Base-by-base conservation (phyloP, 768 basidiomycete genomes). In the Serendipita sp. region DNA sequence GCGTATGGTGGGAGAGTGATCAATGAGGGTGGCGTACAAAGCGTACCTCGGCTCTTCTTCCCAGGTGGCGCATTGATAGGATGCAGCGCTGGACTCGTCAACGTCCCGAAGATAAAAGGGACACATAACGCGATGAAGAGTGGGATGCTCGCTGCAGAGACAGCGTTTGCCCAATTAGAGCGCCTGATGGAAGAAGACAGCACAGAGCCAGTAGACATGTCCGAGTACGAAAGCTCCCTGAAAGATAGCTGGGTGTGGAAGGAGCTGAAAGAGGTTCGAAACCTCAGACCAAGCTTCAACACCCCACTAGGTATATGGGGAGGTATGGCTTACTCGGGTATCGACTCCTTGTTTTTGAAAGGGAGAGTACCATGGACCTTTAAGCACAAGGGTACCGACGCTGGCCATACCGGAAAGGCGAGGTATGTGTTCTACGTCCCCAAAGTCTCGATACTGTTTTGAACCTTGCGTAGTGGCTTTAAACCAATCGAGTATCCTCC, bases 111-210 rank as follows among this genome's bases (percentile, higher is more conserved):
- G 76, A 98, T 99, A 75, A 98, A 98, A 72, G 95, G 95, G 13
- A 95, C 94, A 0, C 96, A 98, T 73, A 98, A 94, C 66, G 93
- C 95, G 2, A 98, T 99, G 96, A 94, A 98, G 80, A 91, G 88
- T 45, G 96, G 96, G 34, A 97, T 97, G 88, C 79, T 98, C 18
- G 95, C 93, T 34, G 95, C 92, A 1, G 94, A 99, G 73, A 80
- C 89, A 0, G 90, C 90, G 0, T 92, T 79, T 68, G 79, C 84
- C 3, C 81, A 81, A 3, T 75, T 95, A 62, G 34, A 28, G 24
- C 24, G 16, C 3, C 56, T 60, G 10, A 74, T 76, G 4, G 64
- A 74, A 10, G 66, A 66, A 24, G 71, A 70, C 28, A 69, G 63
- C 1, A 54, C 66, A 13, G 65, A 63, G 7, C 69, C 79, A 0